Evolutionary conservation across 306 rosid genomes (phyloP), one percentile per base, ranked within the genome.

Genomic region (Cicer cuneatum): DNA sequence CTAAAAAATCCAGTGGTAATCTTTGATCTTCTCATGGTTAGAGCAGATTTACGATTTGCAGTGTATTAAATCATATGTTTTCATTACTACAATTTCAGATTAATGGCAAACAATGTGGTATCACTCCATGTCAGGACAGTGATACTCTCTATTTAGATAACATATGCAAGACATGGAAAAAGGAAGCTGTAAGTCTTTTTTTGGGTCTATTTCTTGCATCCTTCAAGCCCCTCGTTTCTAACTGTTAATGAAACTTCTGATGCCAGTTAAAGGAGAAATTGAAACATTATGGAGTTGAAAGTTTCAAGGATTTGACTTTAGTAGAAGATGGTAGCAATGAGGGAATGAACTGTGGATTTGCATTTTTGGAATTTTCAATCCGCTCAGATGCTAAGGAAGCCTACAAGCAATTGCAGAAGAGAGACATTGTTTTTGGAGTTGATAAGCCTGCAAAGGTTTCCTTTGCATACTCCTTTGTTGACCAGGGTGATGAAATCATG

Each of bases 31-130:
- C 69, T 81, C 54, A 14, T 67, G 58, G 80, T 79, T 81, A 71
- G 62, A 80, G 63, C 78, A 10, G 80, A 47, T 67, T 80, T 75
- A 19, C 75, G 65, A 18, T 69, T 80, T 18, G 73, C 70, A 42
- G 64, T 53, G 45, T 65, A 33, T 76, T 53, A 74, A 84, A 80
- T 79, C 74, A 11, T 76, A 53, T 77, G 42, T 81, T 76, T 86
- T 42, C 65, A 73, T 84, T 29, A 74, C 73, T 84, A 54, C 77
- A 67, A 90, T 88, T 90, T 85, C 97, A 95, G 99, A 92, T 95
- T 59, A 89, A 92, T 81, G 99, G 98, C 71, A 95, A 95, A 89
- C 91, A 85, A 48, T 95, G 99, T 66, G 93, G 99, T 84, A 96
- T 90, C 57, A 81, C 95, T 67, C 90, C 95, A 46, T 84, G 95